Evolutionary conservation across 75 land plant species (phyloP), one percentile per base, ranked within the genome.

Genomic region (Larix kaempferi): DNA sequence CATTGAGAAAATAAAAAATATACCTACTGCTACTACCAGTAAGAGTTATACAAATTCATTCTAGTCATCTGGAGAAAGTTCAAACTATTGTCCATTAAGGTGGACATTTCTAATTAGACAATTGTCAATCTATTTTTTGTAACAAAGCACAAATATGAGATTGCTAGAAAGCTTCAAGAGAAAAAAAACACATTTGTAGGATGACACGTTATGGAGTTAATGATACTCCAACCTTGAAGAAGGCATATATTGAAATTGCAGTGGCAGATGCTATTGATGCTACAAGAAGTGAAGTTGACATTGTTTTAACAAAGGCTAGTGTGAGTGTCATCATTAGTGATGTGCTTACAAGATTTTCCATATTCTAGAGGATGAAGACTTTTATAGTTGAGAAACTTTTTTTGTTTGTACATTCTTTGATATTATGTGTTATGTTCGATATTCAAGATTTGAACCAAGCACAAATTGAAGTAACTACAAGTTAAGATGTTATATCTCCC

Each of bases 191-290:
- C 79, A 93, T 89, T 39, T 86, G 89, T 78, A 94, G 96, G 55
- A 93, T 93, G 96, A 93, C 96, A 29, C 92, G 96, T 23, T 94
- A 93, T 88, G 96, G 96, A 35, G 37, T 35, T 35, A 35, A 35
- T 35, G 37, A 35, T 35, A 2, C 2, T 35, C 1, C 2, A 35
- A 2, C 1, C 37, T 35, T 1, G 37, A 56, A 93, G 82, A 93
- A 89, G 78, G 95, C 95, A 7, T 94, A 93, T 77, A 93, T 93
- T 79, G 94, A 94, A 44, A 93, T 93, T 76, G 95, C 96, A 72
- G 96, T 93, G 65, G 94, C 93, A 81, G 86, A 81, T 78, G 77
- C 86, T 44, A 85, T 83, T 0, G 86, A 85, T 78, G 86, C 86
- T 77, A 84, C 86, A 56, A 81, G 86, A 74, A 74, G 86, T 78